Evolutionary conservation across 495 filamentous ascomycete genomes (phyloP).

Genomic region (Podospora appendiculata): DNA sequence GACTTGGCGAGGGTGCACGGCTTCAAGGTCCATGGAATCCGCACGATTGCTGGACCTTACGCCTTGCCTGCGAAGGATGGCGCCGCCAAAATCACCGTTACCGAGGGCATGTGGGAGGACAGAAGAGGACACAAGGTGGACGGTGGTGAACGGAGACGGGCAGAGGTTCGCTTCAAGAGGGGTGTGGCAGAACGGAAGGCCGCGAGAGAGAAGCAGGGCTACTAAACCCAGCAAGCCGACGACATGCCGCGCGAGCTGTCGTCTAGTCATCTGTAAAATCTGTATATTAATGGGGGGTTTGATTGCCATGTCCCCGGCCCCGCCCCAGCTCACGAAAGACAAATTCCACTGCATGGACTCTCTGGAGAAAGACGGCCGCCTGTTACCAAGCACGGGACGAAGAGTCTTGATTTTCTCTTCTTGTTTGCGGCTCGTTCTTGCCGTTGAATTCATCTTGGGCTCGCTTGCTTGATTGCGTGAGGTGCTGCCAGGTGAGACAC

Average conservation of each 20-base stretch:
- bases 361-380: too few relatives aligned
- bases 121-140: slow-evolving; percentile 82
- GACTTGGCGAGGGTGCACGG: slow-evolving; percentile 48
- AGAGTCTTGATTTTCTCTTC: too few relatives aligned
- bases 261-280: slow-evolving; percentile 6
- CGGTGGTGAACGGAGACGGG: slow-evolving; percentile 86
- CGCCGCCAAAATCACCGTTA: slow-evolving; percentile 54
- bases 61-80: slow-evolving; percentile 58
- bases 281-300: slow-evolving; percentile 17
- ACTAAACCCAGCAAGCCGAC: slow-evolving; percentile 6
- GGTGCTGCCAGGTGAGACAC: too few relatives aligned
- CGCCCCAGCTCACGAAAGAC: too few relatives aligned
- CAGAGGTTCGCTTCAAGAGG: slow-evolving; percentile 61
- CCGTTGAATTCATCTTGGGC: too few relatives aligned
- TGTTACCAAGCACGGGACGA: too few relatives aligned
- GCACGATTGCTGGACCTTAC: slow-evolving; percentile 63
- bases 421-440: too few relatives aligned
- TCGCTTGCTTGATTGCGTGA: too few relatives aligned
- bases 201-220: slow-evolving; percentile 27
- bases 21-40: slow-evolving; percentile 56
- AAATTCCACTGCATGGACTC: too few relatives aligned
- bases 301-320: too few relatives aligned
- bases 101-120: slow-evolving; percentile 87
- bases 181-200: slow-evolving; percentile 41
- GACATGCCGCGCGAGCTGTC: not conserved